Percentiles rank a stretch among this genome's conserved stretches.
Evolutionary conservation across 2,329 filamentous ascomycete genomes (phyloP).

Genomic region (Incumbomyces lentus): DNA sequence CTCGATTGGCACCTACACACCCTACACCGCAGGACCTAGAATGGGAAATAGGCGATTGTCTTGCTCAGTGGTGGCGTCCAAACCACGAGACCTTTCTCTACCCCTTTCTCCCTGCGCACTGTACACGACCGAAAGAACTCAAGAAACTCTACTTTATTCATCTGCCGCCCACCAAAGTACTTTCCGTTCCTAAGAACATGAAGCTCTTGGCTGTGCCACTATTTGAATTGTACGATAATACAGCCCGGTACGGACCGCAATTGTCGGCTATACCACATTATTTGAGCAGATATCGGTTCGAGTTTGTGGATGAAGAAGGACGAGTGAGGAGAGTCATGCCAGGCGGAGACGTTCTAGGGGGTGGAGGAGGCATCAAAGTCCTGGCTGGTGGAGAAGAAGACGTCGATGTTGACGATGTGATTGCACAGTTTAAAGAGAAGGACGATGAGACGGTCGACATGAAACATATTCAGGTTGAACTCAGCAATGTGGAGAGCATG

Average conservation of each 20-base stretch:
- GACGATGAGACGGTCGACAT: conserved; percentile 7
- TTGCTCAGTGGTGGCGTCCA: conserved; percentile 97
- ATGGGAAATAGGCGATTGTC: conserved; percentile 88
- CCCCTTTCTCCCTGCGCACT: conserved; percentile 90
- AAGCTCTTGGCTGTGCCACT: conserved; percentile 93
- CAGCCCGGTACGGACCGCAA: conserved; percentile 85
- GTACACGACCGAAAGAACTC: conserved; percentile 94
- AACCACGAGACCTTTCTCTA: conserved; percentile 99
- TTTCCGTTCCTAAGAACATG: conserved; percentile 99
- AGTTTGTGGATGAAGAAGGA: conserved; percentile 89
- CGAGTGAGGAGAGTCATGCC: conserved; percentile 79
- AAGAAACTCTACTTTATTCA: conserved; percentile 99
- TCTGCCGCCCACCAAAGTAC: conserved; percentile 80
- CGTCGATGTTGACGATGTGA: not conserved
- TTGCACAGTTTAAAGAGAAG: not conserved
- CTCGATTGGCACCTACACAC: conserved; percentile 85
- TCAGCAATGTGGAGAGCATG: conserved; percentile 6
- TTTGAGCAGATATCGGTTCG: conserved; percentile 90
- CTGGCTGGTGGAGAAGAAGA: conserved; percentile 1
- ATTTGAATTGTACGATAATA: conserved; percentile 98
- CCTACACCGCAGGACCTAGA: conserved; percentile 57
- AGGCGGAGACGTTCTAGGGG: conserved; percentile 49
- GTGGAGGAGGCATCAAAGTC: conserved; percentile 9
- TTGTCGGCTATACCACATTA: conserved; percentile 93
- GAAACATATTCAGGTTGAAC: conserved; percentile 7